Percentiles rank a stretch among this genome's conserved stretches.
phyloP scores from a whole-genome alignment of 768 basidiomycete genomes.

The Ephemerocybe angulata region DNA sequence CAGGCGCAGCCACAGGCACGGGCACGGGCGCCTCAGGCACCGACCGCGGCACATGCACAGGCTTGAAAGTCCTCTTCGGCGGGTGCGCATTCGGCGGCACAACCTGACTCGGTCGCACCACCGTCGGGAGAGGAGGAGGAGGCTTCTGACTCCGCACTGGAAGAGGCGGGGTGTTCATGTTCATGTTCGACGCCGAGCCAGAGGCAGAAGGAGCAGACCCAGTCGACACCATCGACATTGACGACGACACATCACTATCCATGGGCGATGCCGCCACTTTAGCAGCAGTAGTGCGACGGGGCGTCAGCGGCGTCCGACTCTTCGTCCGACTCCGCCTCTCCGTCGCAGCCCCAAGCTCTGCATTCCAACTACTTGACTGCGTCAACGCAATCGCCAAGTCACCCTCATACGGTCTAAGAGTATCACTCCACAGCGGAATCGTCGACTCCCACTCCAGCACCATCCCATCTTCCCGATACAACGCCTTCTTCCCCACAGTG shows the following conservation, averaged over 20 bases:
- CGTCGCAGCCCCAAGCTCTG: not conserved
- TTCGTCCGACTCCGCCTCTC: no score
- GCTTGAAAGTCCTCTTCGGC: slow-evolving; percentile 6
- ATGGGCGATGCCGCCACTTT: no score
- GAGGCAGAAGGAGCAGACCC: no score
- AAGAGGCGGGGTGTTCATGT: not conserved
- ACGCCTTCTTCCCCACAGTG: not conserved
- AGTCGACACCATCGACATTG: no score
- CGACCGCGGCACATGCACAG: slow-evolving; percentile 1
- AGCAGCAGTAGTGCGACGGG: no score
- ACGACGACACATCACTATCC: no score
- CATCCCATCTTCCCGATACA: slow-evolving; percentile 1
- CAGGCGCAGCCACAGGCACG: no score
- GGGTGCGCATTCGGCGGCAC: slow-evolving; percentile 3
- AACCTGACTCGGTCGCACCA: slow-evolving; percentile 2
- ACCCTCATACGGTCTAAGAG: not conserved
- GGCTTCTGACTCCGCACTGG: not conserved
- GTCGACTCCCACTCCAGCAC: slow-evolving; percentile 1
- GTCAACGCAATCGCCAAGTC: no score
- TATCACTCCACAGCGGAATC: not conserved
- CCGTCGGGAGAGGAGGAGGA: not conserved
- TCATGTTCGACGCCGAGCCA: not conserved
- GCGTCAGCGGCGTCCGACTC: no score
- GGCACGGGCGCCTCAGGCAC: no score
- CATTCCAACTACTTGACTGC: not conserved